These are phyloP conservation scores for Apiospora sp. DNA, from an alignment of 2,329 filamentous ascomycete genomes.

Conservation along the genomic window DNA sequence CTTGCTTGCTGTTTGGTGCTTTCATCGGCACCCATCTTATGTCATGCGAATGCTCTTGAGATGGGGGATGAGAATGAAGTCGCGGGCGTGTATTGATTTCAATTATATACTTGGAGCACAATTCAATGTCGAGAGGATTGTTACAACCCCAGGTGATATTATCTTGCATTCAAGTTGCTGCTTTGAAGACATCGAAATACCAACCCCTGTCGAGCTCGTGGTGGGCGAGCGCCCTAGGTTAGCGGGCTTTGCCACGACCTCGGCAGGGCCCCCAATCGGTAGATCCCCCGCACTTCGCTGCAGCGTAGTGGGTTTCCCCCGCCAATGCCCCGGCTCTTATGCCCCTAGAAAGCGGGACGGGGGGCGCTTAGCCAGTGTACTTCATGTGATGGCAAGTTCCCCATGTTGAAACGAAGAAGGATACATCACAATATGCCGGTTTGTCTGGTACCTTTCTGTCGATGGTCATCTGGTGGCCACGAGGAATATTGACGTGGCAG, in stretches of 20 bases:
- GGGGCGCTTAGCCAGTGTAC: too few relatives aligned
- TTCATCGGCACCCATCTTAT: slow-evolving; percentile 13
- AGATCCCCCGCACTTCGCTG: slow-evolving; percentile 9
- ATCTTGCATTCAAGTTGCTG: background rate
- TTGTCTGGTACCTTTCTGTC: too few relatives aligned
- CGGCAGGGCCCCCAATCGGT: background rate
- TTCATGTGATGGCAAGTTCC: too few relatives aligned
- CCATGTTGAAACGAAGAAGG: too few relatives aligned
- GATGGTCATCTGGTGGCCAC: too few relatives aligned
- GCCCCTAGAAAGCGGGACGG: background rate
- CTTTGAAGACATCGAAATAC: background rate
- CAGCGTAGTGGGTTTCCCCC: background rate
- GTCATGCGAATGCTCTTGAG: background rate
- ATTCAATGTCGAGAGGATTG: too few relatives aligned
- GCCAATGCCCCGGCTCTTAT: background rate
- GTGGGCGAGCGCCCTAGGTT: background rate
- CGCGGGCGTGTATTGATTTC: background rate
- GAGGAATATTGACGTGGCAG: too few relatives aligned
- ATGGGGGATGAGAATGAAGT: too few relatives aligned
- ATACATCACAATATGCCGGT: too few relatives aligned
- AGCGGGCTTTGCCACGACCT: background rate
- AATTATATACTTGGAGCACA: background rate
- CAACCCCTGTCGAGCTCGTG: too few relatives aligned
- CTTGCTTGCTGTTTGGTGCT: slow-evolving; percentile 40
- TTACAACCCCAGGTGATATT: background rate